phyloP scores from a whole-genome alignment of 106 monocot genomes.

The Xerophyta viscosa region DNA sequence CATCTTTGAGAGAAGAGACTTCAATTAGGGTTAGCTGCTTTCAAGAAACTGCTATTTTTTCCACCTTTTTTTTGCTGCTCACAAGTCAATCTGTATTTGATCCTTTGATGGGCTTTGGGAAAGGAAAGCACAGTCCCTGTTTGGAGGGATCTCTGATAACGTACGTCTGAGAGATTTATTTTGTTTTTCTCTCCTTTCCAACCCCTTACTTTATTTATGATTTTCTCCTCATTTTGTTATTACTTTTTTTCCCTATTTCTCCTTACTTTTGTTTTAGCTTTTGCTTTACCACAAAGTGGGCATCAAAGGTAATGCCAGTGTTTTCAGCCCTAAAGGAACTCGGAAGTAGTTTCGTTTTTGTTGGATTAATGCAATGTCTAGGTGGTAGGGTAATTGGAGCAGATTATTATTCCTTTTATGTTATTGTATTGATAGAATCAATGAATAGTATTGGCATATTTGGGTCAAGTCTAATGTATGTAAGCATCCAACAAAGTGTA shows the following conservation, averaged over 20 bases:
- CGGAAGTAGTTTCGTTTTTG: background rate
- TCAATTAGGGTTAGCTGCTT: background rate
- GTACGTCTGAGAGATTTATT: conserved; percentile 12
- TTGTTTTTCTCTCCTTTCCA: conserved; percentile 7
- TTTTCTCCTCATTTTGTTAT: background rate
- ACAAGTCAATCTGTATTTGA: conserved; percentile 22
- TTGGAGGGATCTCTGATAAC: conserved; percentile 7
- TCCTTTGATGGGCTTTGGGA: conserved; percentile 3
- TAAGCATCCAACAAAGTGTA: too few species aligned
- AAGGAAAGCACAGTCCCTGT: conserved; percentile 16
- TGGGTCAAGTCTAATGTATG: too few species aligned
- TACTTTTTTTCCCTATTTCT: conserved; percentile 9
- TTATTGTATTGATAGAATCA: background rate
- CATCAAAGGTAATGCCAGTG: conserved; percentile 15
- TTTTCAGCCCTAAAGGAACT: conserved; percentile 13
- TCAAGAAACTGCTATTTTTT: background rate
- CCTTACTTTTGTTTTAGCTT: conserved; percentile 16
- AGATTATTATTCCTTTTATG: background rate
- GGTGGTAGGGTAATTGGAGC: background rate
- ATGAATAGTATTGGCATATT: too few species aligned
- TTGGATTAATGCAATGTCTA: background rate
- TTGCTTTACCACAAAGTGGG: conserved; percentile 30
- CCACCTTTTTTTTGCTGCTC: background rate
- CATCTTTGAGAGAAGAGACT: conserved; percentile 13
- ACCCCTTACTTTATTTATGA: conserved; percentile 13